phyloP scores from a whole-genome alignment of 495 filamentous ascomycete genomes.

The Penicillium samsonianum region DNA sequence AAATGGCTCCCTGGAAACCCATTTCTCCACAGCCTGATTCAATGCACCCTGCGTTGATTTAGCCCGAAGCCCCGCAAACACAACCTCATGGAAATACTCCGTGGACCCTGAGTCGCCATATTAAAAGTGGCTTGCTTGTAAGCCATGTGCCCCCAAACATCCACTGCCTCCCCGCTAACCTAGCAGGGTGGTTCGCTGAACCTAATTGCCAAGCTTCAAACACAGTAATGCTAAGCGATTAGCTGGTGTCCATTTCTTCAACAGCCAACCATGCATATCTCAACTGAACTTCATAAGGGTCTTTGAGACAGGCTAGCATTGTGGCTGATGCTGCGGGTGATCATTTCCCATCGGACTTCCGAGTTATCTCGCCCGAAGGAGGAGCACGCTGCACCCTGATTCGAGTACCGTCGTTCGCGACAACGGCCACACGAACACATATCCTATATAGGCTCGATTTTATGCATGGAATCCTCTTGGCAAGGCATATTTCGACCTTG shows the following conservation, averaged over 20 bases:
- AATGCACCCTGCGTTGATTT: too few species aligned
- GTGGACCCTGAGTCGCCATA: neutral
- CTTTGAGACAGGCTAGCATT: neutral
- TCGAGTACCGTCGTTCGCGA: neutral
- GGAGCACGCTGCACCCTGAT: neutral
- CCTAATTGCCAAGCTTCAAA: slow-evolving; percentile 12
- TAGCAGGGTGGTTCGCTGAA: neutral
- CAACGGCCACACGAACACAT: neutral
- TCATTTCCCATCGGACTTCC: neutral
- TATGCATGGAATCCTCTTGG: neutral
- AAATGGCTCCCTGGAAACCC: neutral
- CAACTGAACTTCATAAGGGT: neutral
- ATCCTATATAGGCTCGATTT: neutral
- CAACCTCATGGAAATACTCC: neutral
- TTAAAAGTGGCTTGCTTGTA: neutral
- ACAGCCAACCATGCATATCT: neutral
- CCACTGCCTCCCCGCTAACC: neutral
- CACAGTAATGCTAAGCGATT: slow-evolving; percentile 13
- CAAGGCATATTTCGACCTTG: slow-evolving; percentile 10
- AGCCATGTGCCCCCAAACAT: neutral
- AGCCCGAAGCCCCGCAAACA: neutral
- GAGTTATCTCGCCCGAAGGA: neutral
- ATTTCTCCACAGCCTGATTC: neutral
- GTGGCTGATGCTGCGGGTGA: neutral
- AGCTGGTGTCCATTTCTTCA: neutral